Percentiles rank a stretch among this genome's conserved stretches.
phyloP scores from a whole-genome alignment of 345 rosid species.

The Brassica rapa region DNA sequence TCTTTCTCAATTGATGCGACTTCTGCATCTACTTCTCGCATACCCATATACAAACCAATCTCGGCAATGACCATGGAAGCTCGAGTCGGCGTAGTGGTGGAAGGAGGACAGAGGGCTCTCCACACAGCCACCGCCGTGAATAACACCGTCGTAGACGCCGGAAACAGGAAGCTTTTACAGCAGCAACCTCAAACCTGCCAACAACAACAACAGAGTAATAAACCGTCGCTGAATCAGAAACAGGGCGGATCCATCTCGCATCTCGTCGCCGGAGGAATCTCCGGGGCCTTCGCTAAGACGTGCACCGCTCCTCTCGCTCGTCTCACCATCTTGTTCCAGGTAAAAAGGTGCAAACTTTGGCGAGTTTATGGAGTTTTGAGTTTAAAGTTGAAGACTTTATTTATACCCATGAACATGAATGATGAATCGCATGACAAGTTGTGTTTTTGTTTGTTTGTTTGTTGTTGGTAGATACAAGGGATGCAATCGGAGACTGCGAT shows the following conservation, averaged over 20 bases:
- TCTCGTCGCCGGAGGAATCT: slow-evolving; percentile 84
- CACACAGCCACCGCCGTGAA: slow-evolving; percentile 55
- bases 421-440: too few relatives aligned
- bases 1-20: slow-evolving; percentile 4
- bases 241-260: slow-evolving; percentile 59
- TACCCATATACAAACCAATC: background rate
- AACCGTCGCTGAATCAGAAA: slow-evolving; percentile 43
- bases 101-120: slow-evolving; percentile 73
- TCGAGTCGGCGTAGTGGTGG: slow-evolving; percentile 78
- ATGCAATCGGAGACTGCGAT: slow-evolving; percentile 78
- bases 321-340: slow-evolving; percentile 94
- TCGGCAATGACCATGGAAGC: slow-evolving; percentile 63
- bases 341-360: slow-evolving; percentile 11
- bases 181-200: slow-evolving; percentile 40
- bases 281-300: slow-evolving; percentile 97
- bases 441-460: background rate
- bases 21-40: background rate
- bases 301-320: slow-evolving; percentile 99
- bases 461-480: slow-evolving; percentile 69
- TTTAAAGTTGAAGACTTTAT: background rate
- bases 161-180: slow-evolving; percentile 58
- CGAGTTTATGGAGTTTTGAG: background rate
- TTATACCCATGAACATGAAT: background rate
- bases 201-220: slow-evolving; percentile 24
- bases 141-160: slow-evolving; percentile 61